These are phyloP conservation scores for Phytophthora idaei DNA, from an alignment of 352 stramenopile genomes.

Conservation along the genomic window DNA sequence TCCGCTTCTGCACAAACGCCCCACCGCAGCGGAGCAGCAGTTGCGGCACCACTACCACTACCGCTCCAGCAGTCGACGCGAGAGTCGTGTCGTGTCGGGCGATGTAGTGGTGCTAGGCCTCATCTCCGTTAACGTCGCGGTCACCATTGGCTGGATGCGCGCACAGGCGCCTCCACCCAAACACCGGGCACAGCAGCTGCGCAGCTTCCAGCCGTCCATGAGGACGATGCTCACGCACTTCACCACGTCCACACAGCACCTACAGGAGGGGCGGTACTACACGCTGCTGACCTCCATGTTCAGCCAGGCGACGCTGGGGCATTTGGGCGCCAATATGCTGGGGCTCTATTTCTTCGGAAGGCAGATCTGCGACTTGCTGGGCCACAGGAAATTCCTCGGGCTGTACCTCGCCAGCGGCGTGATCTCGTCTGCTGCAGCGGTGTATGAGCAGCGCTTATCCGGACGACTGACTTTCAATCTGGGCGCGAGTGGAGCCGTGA, in stretches of 20 bases:
- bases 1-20: constrained; percentile 10
- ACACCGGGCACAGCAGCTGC: constrained; percentile 33
- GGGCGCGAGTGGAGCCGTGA: constrained; percentile 78
- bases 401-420: constrained; percentile 78
- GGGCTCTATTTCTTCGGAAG: constrained; percentile 80
- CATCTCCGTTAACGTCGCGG: constrained; percentile 57
- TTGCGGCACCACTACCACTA: constrained; percentile 34
- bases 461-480: constrained; percentile 57
- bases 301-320: constrained; percentile 60
- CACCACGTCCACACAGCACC: constrained; percentile 73
- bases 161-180: constrained; percentile 47
- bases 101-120: constrained; percentile 59
- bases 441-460: constrained; percentile 62
- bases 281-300: constrained; percentile 80
- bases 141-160: constrained; percentile 66
- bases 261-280: constrained; percentile 68
- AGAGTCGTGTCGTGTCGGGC: constrained; percentile 30
- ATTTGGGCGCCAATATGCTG: constrained; percentile 77
- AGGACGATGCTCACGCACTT: constrained; percentile 75
- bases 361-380: constrained; percentile 72
- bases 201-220: constrained; percentile 35
- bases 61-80: constrained; percentile 27
- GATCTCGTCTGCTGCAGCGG: constrained; percentile 62
- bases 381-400: constrained; percentile 66
- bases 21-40: constrained; percentile 17